Conservation (phyloP, 1,284 basidiomycete genomes). For the Leccinum pachyderme region DNA sequence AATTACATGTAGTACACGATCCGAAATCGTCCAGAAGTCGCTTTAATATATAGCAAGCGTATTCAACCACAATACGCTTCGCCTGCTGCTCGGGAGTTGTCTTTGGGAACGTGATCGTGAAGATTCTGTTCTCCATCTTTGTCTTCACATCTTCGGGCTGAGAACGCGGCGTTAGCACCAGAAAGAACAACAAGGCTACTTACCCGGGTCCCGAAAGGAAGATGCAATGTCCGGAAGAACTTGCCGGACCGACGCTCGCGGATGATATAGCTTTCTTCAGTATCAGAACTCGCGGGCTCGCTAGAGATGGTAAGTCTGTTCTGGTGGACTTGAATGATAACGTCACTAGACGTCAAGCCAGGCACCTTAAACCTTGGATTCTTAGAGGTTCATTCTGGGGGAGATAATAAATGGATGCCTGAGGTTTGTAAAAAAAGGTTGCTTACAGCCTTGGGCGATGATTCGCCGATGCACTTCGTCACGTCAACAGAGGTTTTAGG, state of each 20-base stretch:
- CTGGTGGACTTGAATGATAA: neutral
- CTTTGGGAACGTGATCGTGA: constrained; percentile 14
- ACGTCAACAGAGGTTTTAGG: too few species aligned
- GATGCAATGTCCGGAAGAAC: constrained; percentile 3
- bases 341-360: neutral
- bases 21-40: neutral
- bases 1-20: neutral
- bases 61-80: constrained; percentile 3
- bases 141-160: constrained; percentile 7
- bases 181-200: neutral
- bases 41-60: neutral
- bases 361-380: neutral
- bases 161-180: neutral
- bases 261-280: neutral
- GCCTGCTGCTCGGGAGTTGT: constrained; percentile 2
- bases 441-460: neutral
- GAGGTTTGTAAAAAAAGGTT: too few species aligned
- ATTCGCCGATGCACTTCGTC: neutral
- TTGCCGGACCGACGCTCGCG: neutral
- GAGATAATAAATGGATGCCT: neutral
- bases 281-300: neutral
- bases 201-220: constrained; percentile 8
- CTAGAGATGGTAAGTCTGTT: neutral
- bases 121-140: constrained; percentile 6
- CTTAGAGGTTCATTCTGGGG: neutral